These are phyloP conservation scores for Rhododendron mucronatum DNA, from an alignment of 148 eudicot species.

Conservation along the genomic window DNA sequence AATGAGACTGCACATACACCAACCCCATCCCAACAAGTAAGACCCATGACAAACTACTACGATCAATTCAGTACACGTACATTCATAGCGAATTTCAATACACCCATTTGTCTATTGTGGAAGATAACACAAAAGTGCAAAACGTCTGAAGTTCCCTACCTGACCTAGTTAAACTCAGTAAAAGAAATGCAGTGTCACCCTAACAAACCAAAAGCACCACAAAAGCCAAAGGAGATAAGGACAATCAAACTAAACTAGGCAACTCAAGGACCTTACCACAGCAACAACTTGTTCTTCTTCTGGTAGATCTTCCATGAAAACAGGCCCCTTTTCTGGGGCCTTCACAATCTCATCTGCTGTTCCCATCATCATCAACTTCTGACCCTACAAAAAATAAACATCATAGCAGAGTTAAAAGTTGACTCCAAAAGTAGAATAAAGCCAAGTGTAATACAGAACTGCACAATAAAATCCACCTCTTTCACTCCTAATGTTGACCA, in stretches of 20 bases:
- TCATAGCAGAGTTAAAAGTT: constrained; percentile 4
- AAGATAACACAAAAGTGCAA: background rate
- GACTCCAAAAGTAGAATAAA: constrained; percentile 4
- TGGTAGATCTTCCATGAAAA: constrained; percentile 92
- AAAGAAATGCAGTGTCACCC: background rate
- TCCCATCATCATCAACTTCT: constrained; percentile 99
- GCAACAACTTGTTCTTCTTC: constrained; percentile 87
- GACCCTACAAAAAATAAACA: constrained; percentile 54
- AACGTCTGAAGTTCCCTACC: background rate
- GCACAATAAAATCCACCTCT: constrained; percentile 49
- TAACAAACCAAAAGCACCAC: background rate
- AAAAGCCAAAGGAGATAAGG: background rate
- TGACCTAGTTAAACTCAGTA: background rate
- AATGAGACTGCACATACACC: background rate
- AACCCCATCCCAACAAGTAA: background rate
- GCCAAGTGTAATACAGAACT: constrained; percentile 3
- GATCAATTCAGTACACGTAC: background rate
- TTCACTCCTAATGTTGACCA: constrained; percentile 89
- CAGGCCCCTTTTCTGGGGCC: constrained; percentile 94
- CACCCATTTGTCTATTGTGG: background rate
- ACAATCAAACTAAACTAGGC: background rate
- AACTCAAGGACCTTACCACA: constrained; percentile 45
- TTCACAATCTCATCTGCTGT: constrained; percentile 96
- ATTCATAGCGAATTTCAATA: background rate
- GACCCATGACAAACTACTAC: background rate